Evolutionary conservation across 345 rosid species (phyloP), one percentile per base, ranked within the genome.

Genomic region (Boechera retrofracta): DNA sequence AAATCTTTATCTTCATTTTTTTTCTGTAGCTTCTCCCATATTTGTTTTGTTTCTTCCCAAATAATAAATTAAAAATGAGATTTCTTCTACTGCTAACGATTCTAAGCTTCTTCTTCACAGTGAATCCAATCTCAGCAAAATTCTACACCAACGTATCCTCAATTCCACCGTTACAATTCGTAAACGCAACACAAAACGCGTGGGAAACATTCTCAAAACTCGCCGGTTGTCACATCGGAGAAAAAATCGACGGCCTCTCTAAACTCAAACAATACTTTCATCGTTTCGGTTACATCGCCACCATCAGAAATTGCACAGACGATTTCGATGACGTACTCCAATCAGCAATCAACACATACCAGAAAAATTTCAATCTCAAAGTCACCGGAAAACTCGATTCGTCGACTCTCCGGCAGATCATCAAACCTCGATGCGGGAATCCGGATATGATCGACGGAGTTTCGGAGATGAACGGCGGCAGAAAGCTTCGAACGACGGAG

Each of bases 201-300:
- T 94, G 98, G 98, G 89, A 87, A 12, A 66, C 79, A 38, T 94
- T 94, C 68, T 64, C 15, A 5, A 81, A 85, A 11, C 79, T 87
- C 78, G 52, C 87, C 69, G 98, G 97, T 67, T 89, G 91, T 81
- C 88, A 48, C 10, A 13, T 83, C 26, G 98, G 98, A 8, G 81
- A 92, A 5, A 85, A 53, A 28, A 75, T 65, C 54, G 79, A 80
- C 35, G 98, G 98, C 5, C 77, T 94, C 48, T 76, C 80, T 1
- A 85, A 84, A 74, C 89, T 94, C 69, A 94, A 94, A 79, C 70
- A 84, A 42, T 94, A 94, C 87, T 92, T 94, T 67, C 74, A 69
- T 28, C 47, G 83, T 74, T 94, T 94, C 83, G 97, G 98, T 29
- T 94, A 94, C 87, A 83, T 94, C 68, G 54, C 85, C 10, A 15